A percentile compares a stretch with the other conserved stretches of the same genome.
Conservation (phyloP, 306 rosid species). For the Nissolia schottii region DNA sequence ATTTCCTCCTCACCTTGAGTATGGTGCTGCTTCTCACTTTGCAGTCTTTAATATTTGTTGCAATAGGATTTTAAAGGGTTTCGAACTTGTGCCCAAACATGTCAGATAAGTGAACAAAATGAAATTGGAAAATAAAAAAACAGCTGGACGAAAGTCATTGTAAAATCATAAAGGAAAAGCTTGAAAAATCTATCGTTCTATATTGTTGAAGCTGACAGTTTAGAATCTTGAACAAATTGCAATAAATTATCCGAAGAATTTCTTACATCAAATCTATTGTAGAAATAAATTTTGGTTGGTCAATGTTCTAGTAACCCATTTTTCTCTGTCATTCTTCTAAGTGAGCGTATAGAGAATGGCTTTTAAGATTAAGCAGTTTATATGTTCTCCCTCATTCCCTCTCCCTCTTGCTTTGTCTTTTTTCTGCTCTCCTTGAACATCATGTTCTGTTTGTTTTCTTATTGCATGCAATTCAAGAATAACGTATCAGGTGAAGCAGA, state of each 20-base stretch:
- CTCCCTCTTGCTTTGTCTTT: background rate
- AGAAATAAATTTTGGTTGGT: background rate
- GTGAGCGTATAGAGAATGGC: background rate
- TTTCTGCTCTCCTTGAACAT: background rate
- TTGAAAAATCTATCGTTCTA: background rate
- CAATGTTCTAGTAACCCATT: conserved; percentile 1
- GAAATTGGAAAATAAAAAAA: background rate
- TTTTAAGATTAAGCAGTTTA: background rate
- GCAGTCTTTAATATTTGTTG: conserved; percentile 4
- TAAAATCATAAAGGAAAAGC: background rate
- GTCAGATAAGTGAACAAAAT: background rate
- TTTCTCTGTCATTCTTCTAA: background rate
- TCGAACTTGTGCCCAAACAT: background rate
- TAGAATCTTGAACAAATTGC: background rate
- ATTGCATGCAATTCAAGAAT: background rate
- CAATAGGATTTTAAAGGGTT: background rate
- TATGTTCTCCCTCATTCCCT: background rate
- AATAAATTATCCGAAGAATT: background rate
- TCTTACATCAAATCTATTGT: background rate
- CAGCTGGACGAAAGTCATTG: background rate
- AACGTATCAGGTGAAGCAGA: background rate
- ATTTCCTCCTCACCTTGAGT: conserved; percentile 91
- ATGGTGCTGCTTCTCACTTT: conserved; percentile 31
- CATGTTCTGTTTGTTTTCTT: background rate
- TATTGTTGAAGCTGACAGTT: background rate